Evolutionary conservation across 371 early-diverging fungal species (phyloP), one percentile per base, ranked within the genome.

Genomic region (Haplosporangium sp.): DNA sequence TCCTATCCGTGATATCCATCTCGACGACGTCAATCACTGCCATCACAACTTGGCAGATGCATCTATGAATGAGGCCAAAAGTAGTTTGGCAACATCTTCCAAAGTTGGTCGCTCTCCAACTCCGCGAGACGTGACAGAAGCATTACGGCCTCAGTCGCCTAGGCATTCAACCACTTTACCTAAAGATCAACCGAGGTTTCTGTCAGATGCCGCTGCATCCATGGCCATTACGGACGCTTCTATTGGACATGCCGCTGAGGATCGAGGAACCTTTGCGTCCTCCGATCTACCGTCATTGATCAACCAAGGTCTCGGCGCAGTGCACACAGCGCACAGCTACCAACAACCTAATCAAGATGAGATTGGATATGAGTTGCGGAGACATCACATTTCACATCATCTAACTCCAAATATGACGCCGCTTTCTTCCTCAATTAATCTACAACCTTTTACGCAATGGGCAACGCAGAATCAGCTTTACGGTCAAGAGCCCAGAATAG

Each of bases 1-100:
- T 58, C 64, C 59, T 63, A 70, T 64, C 50, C 63, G 60, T 35
- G 39, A 61, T n/a, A 48, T 34, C 39, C 65, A 44, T 34, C 27
- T 63, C 59, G 59, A 60, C 20, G 52, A 63, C 17, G n/a, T 11
- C 63, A 57, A 20, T 37, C 9, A 42, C 53, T 56, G 11, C 13
- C 20, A 50, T 52, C 42, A 40, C 38, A 10, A 57, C 39, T 13
- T 53, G 15, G 50, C 50, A n/a, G 3, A 13, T 13, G 11, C 5
- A 5, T 15, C 39, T 17, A 38, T 3, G 17, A 6, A 38, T 9
- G 40, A 1, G 9, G 39, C 3, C 4, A 40, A 59, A 9, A 20
- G n/a, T 59, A n/a, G 8, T 34, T 19, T 11, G 55, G 27, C 3
- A 0, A n/a, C 13, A 50, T 50, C 5, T 19, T 15, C 19, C 17